Evolutionary conservation across 78 protist species (phyloP).

Genomic region (Trichosphaerium sp.): DNA sequence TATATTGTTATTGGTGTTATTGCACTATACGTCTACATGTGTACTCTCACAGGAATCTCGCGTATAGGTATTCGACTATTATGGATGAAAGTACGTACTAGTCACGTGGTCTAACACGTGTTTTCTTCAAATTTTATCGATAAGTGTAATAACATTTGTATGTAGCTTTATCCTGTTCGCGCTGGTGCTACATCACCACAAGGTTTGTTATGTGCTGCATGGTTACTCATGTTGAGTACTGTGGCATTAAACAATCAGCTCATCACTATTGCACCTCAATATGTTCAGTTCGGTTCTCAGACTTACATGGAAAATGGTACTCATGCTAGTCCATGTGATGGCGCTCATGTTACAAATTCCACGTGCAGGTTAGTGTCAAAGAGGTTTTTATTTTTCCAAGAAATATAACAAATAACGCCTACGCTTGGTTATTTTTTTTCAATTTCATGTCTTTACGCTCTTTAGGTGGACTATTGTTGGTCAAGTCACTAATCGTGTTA

Average conservation of each 20-base stretch:
- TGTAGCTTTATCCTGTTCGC: conserved; percentile 15
- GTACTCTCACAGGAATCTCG: conserved; percentile 30
- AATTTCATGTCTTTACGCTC: not conserved
- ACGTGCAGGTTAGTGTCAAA: conserved; percentile 7
- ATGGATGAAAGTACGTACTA: conserved; percentile 1
- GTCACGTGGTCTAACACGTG: too few species aligned
- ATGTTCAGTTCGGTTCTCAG: conserved; percentile 51
- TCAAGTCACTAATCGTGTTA: conserved; percentile 10
- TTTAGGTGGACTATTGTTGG: not conserved
- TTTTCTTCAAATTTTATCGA: too few species aligned
- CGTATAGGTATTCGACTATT: conserved; percentile 41
- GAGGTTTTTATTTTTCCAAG: conserved; percentile 18
- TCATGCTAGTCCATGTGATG: not conserved
- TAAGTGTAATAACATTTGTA: conserved; percentile 17
- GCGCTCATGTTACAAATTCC: not conserved
- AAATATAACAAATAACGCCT: conserved; percentile 38
- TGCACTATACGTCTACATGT: conserved; percentile 6
- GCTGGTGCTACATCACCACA: conserved; percentile 34
- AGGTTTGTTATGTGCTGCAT: conserved; percentile 28
- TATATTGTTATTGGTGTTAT: conserved; percentile 22
- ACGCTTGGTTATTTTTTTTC: too few species aligned
- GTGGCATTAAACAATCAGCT: conserved; percentile 32
- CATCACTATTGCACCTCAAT: conserved; percentile 32
- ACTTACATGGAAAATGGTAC: not conserved
- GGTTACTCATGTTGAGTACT: conserved; percentile 27